These are phyloP conservation scores for Irineochytrium annulatum DNA, from an alignment of 192 early-diverging fungal species.

Conservation along the genomic window DNA sequence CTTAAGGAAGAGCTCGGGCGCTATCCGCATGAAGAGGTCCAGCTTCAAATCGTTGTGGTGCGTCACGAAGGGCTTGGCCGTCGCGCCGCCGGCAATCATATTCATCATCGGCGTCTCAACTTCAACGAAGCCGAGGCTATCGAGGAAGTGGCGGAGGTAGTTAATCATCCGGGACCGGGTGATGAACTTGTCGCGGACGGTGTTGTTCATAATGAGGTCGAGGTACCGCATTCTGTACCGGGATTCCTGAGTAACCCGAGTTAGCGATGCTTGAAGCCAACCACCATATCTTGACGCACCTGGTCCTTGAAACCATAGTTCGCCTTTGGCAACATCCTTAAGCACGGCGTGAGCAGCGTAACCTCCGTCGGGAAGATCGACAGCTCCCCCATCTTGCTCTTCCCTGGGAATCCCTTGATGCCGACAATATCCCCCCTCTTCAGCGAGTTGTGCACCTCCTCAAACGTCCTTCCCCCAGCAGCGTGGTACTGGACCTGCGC, in stretches of 20 bases:
- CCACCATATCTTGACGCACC: conserved; percentile 10
- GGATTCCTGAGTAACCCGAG: conserved; percentile 49
- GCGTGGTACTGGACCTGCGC: conserved; percentile 66
- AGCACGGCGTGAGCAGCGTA: conserved; percentile 84
- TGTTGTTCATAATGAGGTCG: conserved; percentile 98
- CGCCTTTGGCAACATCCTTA: conserved; percentile 92
- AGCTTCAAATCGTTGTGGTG: conserved; percentile 99
- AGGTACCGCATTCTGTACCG: conserved; percentile 97
- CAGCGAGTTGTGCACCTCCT: conserved; percentile 73
- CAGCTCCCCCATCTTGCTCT: conserved; percentile 90
- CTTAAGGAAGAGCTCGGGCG: conserved; percentile 97
- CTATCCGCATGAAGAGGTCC: conserved; percentile 98
- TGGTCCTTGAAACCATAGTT: conserved; percentile 97
- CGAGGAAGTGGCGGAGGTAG: conserved; percentile 92
- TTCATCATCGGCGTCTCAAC: conserved; percentile 99
- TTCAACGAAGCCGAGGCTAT: conserved; percentile 93
- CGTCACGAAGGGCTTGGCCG: conserved; percentile 98
- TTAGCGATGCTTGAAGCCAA: neutral
- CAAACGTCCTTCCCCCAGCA: conserved; percentile 55
- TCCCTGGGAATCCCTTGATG: conserved; percentile 83
- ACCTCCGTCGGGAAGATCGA: conserved; percentile 91
- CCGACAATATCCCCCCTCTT: conserved; percentile 97
- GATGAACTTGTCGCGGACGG: conserved; percentile 92
- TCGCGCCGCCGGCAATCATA: conserved; percentile 89
- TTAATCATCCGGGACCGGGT: conserved; percentile 90